phyloP scores from a whole-genome alignment of 768 basidiomycete genomes.

The Suillus discolor region DNA sequence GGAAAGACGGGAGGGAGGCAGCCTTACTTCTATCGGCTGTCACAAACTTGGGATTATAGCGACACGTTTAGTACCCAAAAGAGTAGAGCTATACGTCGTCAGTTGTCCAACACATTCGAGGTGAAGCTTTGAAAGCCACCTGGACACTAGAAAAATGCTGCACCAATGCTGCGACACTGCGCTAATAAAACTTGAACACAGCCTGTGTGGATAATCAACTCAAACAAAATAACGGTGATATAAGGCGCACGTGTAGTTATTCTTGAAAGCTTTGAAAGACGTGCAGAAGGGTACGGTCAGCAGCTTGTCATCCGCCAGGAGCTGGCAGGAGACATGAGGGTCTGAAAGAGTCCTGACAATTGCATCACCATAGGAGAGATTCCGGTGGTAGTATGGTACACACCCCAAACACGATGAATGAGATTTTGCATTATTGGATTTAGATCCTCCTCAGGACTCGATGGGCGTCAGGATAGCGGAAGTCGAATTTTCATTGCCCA shows the following conservation, averaged over 20 bases:
- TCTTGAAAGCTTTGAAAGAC: constrained; percentile 90
- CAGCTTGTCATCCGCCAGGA: constrained; percentile 91
- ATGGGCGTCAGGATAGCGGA: too few species aligned
- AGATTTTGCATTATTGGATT: too few species aligned
- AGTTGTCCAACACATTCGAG: background rate
- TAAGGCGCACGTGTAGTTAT: constrained; percentile 63
- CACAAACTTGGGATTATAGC: background rate
- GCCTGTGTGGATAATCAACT: constrained; percentile 36
- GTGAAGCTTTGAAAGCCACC: background rate
- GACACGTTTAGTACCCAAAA: background rate
- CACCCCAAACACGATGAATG: too few species aligned
- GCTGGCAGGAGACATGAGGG: constrained; percentile 90
- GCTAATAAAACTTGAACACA: background rate
- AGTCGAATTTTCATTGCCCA: too few species aligned
- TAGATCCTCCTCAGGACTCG: too few species aligned
- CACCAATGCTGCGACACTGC: background rate
- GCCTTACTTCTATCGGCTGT: constrained; percentile 22
- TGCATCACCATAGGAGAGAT: constrained; percentile 27
- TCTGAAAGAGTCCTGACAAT: constrained; percentile 79
- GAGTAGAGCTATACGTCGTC: constrained; percentile 14
- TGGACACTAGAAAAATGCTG: background rate
- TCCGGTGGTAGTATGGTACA: too few species aligned
- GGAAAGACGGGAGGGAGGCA: background rate
- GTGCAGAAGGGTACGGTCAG: constrained; percentile 91
- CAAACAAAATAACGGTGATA: background rate